These are phyloP conservation scores for Fusarium pilosicola DNA, from an alignment of 2,329 filamentous ascomycete genomes.

Conservation along the genomic window DNA sequence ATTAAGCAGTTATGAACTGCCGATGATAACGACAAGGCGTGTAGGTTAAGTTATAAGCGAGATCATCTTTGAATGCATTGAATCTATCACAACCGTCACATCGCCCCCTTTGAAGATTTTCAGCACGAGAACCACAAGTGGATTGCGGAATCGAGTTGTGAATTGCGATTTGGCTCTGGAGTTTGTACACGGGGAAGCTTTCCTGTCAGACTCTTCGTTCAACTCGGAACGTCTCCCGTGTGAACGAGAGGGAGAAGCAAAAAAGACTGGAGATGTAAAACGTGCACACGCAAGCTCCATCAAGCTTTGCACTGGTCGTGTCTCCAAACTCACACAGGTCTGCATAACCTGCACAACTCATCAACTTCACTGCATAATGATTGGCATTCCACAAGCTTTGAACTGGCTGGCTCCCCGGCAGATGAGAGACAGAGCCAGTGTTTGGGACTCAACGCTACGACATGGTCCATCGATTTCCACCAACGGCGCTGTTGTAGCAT, in stretches of 20 bases:
- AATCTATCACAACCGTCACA: conserved; percentile 29
- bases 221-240: conserved; percentile 25
- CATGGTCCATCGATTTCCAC: conserved; percentile 25
- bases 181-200: conserved; percentile 6
- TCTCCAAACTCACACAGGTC: not conserved
- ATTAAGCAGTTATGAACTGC: conserved; percentile 17
- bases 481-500: conserved; percentile 23
- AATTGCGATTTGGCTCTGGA: conserved; percentile 2
- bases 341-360: conserved; percentile 30
- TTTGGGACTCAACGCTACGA: conserved; percentile 42
- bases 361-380: conserved; percentile 12
- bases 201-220: not conserved
- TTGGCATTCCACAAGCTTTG: conserved; percentile 26
- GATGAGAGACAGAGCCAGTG: conserved; percentile 40
- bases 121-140: not conserved
- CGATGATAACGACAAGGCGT: conserved; percentile 17
- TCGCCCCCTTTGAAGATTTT: conserved; percentile 8
- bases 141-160: not conserved
- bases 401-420: conserved; percentile 33
- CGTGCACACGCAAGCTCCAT: conserved; percentile 31
- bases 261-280: conserved; percentile 22
- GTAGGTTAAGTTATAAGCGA: conserved; percentile 30
- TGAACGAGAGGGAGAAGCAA: conserved; percentile 15
- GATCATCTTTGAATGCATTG: conserved; percentile 15
- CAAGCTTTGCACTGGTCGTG: not conserved